Conservation (phyloP, 2,329 filamentous ascomycete genomes). For the Pseudovirgaria hyperparasitica region DNA sequence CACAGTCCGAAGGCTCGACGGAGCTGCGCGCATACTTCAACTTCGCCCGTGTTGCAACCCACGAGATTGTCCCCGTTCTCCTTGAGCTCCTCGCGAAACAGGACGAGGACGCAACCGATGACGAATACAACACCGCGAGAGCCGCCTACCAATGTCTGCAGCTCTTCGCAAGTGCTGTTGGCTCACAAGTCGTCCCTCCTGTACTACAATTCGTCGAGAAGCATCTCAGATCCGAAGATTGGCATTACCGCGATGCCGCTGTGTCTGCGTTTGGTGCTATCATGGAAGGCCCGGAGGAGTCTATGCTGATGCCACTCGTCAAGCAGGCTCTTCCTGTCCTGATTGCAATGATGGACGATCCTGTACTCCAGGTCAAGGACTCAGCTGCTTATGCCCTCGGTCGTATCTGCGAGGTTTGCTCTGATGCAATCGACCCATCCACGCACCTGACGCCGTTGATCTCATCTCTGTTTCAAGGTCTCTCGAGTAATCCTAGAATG, state of each 20-base stretch:
- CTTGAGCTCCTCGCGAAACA: slow-evolving; percentile 86
- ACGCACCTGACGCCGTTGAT: slow-evolving; percentile 77
- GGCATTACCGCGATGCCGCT: slow-evolving; percentile 88
- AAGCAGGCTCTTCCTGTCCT: slow-evolving; percentile 89
- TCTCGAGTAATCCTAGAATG: slow-evolving; percentile 91
- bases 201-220: slow-evolving; percentile 86
- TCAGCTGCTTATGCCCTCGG: slow-evolving; percentile 93
- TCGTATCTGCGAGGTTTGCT: slow-evolving; percentile 88
- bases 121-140: slow-evolving; percentile 93
- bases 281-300: slow-evolving; percentile 95
- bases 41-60: slow-evolving; percentile 84
- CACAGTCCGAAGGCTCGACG: slow-evolving; percentile 58
- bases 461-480: slow-evolving; percentile 74
- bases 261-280: slow-evolving; percentile 97
- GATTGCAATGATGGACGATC: slow-evolving; percentile 86
- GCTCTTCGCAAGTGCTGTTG: slow-evolving; percentile 87
- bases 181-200: slow-evolving; percentile 67
- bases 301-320: slow-evolving; percentile 81
- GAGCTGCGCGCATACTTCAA: slow-evolving; percentile 90
- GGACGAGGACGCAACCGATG: slow-evolving; percentile 90
- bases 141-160: slow-evolving; percentile 94
- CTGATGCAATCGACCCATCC: slow-evolving; percentile 76
- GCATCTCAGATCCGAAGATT: slow-evolving; percentile 82
- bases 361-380: slow-evolving; percentile 80
- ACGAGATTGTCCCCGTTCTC: slow-evolving; percentile 87